Conservation (phyloP, 2,329 filamentous ascomycete genomes). For the Peltaster fructicola region DNA sequence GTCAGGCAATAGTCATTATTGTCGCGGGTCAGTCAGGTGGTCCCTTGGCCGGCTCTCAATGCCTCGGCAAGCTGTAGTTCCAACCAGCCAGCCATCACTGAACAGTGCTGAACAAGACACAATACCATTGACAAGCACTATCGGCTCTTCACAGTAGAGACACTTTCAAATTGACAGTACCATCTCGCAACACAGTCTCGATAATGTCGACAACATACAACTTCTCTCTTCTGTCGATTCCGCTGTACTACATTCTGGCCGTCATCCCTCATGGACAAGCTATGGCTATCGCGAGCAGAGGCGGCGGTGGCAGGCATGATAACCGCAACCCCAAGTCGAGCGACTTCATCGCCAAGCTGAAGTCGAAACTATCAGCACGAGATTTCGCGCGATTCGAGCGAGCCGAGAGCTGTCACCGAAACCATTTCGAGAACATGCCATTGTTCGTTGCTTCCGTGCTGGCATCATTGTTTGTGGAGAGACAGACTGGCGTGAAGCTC, state of each 20-base stretch:
- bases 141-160: too few relatives aligned
- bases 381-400: conserved; percentile 27
- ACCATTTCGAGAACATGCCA: conserved; percentile 30
- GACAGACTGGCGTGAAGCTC: conserved; percentile 11
- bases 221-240: conserved; percentile 27
- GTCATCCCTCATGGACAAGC: conserved; percentile 25
- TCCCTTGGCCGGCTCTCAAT: too few relatives aligned
- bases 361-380: conserved; percentile 20
- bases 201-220: conserved; percentile 20
- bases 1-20: too few relatives aligned
- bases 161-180: too few relatives aligned
- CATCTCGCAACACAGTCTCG: conserved; percentile 1
- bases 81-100: too few relatives aligned
- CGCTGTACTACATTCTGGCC: conserved; percentile 26
- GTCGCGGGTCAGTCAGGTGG: too few relatives aligned
- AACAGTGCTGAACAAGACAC: too few relatives aligned
- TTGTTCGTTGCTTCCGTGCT: conserved; percentile 28
- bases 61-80: too few relatives aligned
- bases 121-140: too few relatives aligned
- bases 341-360: conserved; percentile 18
- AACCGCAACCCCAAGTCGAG: conserved; percentile 26
- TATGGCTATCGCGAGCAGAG: conserved; percentile 19
- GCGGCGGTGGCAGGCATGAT: conserved; percentile 21
- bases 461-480: conserved; percentile 24
- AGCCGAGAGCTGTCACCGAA: conserved; percentile 27